Percentiles rank a stretch among this genome's conserved stretches.
phyloP scores from a whole-genome alignment of 2,329 filamentous ascomycete genomes.

The Aspergillus sergii region DNA sequence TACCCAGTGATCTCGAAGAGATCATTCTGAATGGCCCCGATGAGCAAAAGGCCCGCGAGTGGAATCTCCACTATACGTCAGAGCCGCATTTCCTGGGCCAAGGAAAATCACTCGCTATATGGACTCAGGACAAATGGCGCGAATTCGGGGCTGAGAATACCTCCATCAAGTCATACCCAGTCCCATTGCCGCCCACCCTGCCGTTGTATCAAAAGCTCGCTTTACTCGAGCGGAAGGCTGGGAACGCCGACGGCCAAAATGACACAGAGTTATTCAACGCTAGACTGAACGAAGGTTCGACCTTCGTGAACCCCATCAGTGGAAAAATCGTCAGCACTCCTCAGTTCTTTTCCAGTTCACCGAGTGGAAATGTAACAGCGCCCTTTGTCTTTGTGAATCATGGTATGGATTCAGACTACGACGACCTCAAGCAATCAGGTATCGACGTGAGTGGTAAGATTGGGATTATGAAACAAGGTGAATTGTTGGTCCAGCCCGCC shows the following conservation, averaged over 20 bases:
- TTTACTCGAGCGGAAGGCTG: too few relatives aligned
- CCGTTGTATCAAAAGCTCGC: too few relatives aligned
- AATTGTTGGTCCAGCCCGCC: not conserved
- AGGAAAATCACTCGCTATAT: not conserved
- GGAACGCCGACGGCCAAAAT: not conserved
- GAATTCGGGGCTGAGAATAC: not conserved
- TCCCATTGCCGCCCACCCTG: rapidly evolving
- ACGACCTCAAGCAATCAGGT: not conserved
- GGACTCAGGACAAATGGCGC: not conserved
- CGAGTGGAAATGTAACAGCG: not conserved
- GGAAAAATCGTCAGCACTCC: too few relatives aligned
- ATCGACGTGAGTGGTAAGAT: not conserved
- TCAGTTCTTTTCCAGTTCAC: too few relatives aligned
- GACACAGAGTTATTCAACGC: too few relatives aligned
- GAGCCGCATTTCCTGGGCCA: not conserved
- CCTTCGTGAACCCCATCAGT: too few relatives aligned
- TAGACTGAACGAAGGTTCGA: not conserved
- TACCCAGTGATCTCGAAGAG: too few relatives aligned
- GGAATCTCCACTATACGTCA: not conserved
- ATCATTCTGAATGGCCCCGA: too few relatives aligned
- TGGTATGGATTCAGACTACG: not conserved
- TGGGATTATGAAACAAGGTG: not conserved
- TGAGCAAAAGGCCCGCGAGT: not conserved
- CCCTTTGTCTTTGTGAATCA: not conserved
- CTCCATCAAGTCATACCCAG: too few relatives aligned